Evolutionary conservation across 768 basidiomycete species (phyloP).

Genomic region (Epithele typhae): DNA sequence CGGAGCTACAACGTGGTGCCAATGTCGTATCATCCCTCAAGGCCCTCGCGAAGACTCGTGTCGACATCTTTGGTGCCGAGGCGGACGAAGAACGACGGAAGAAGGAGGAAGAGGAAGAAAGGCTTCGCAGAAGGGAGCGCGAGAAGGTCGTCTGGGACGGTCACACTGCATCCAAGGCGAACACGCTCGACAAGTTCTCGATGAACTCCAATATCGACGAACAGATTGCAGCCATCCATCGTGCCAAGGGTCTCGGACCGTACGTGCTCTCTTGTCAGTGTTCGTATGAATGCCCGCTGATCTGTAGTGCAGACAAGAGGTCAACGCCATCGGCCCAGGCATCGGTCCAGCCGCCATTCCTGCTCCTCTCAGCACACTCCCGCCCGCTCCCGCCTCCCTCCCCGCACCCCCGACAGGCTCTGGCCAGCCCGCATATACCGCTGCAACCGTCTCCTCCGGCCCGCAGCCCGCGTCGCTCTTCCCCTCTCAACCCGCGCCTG

Average conservation of each 20-base stretch:
- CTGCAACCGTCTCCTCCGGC: constrained; percentile 86
- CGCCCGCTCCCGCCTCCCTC: constrained; percentile 66
- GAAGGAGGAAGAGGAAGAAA: constrained; percentile 83
- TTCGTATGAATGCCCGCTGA: constrained; percentile 12
- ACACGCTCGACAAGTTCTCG: constrained; percentile 90
- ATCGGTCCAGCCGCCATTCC: constrained; percentile 80
- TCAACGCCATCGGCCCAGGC: constrained; percentile 79
- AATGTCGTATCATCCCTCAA: constrained; percentile 93
- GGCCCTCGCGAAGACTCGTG: constrained; percentile 91
- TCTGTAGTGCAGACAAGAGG: constrained; percentile 51
- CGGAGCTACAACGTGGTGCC: constrained; percentile 84
- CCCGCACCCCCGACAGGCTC: constrained; percentile 58
- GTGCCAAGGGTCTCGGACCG: constrained; percentile 86
- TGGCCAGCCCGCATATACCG: constrained; percentile 58
- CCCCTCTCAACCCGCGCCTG: constrained; percentile 52
- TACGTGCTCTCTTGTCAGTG: constrained; percentile 35
- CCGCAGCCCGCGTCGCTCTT: constrained; percentile 85
- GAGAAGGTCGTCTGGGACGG: constrained; percentile 99
- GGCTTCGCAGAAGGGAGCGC: constrained; percentile 75
- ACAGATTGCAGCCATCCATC: constrained; percentile 96
- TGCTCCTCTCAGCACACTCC: constrained; percentile 55
- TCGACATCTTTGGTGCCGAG: constrained; percentile 95
- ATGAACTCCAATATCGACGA: constrained; percentile 93
- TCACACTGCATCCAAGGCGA: constrained; percentile 90
- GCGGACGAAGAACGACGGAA: constrained; percentile 88